phyloP scores from a whole-genome alignment of 2,329 filamentous ascomycete species.

The Ciborinia camelliae region DNA sequence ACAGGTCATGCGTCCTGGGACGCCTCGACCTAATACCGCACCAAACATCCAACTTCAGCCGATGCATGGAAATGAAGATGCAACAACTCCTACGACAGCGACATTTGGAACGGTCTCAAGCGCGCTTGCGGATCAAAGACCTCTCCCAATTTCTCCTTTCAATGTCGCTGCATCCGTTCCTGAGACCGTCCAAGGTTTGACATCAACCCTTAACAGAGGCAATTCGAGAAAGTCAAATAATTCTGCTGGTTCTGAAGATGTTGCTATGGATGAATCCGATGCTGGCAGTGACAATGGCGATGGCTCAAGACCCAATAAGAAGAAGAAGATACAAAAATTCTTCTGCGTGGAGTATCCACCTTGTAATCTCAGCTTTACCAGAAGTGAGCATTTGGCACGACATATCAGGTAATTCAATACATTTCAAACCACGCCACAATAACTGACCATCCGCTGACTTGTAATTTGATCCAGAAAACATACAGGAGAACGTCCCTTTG shows the following conservation, averaged over 20 bases:
- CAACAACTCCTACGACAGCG: conserved; percentile 62
- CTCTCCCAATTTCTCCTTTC: conserved; percentile 54
- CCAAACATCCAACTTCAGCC: conserved; percentile 43
- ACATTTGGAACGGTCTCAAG: conserved; percentile 42
- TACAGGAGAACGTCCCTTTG: conserved; percentile 92
- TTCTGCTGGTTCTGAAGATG: conserved; percentile 63
- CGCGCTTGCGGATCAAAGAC: conserved; percentile 48
- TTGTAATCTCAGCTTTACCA: conserved; percentile 89
- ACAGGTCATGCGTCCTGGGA: conserved; percentile 55
- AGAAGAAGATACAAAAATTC: conserved; percentile 95
- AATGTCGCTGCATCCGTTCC: conserved; percentile 46
- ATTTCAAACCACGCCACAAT: conserved; percentile 23
- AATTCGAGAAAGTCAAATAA: conserved; percentile 60
- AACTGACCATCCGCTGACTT: conserved; percentile 12
- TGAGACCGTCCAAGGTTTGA: conserved; percentile 44
- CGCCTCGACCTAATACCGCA: conserved; percentile 44
- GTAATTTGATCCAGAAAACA: conserved; percentile 67
- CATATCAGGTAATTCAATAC: conserved; percentile 71
- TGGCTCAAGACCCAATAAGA: conserved; percentile 72
- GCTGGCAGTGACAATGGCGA: conserved; percentile 60
- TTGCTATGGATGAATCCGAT: conserved; percentile 68
- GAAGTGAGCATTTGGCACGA: conserved; percentile 90
- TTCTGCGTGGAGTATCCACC: conserved; percentile 95
- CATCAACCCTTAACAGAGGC: conserved; percentile 47
- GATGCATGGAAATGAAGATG: conserved; percentile 43